A percentile compares a stretch with the other conserved stretches of the same genome.
These are phyloP conservation scores for Alternaria hordeiaustralica DNA, from an alignment of 2,329 filamentous ascomycete genomes.

Conservation along the genomic window DNA sequence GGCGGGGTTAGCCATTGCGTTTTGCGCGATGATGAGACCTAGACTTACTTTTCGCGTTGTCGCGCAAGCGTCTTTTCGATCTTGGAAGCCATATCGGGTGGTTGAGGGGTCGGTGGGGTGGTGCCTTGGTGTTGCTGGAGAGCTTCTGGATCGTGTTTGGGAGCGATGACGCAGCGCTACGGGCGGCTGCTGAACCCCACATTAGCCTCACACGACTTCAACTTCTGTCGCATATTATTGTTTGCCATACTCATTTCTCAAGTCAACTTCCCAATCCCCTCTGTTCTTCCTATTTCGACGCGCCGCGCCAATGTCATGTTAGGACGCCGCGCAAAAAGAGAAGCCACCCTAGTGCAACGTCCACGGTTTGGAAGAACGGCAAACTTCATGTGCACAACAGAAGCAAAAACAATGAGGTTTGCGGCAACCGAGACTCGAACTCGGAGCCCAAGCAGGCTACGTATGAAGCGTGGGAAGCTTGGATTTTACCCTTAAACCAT, in stretches of 20 bases:
- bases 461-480: constrained; percentile 33
- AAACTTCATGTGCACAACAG: neutral
- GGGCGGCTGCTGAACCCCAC: constrained; percentile 17
- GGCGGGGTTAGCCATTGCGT: constrained; percentile 18
- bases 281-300: neutral
- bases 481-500: constrained; percentile 44
- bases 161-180: constrained; percentile 27
- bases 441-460: constrained; percentile 30
- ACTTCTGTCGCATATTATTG: neutral
- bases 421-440: constrained; percentile 37
- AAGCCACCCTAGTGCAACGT: neutral
- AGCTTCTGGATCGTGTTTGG: constrained; percentile 5
- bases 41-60: constrained; percentile 74
- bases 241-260: neutral
- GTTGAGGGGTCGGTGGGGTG: neutral
- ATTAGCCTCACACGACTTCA: neutral
- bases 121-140: neutral
- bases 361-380: neutral
- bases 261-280: neutral
- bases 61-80: constrained; percentile 75
- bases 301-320: neutral
- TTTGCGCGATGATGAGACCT: neutral
- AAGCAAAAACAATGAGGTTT: constrained; percentile 1
- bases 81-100: constrained; percentile 51
- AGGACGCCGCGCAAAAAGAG: neutral